Percentiles rank a stretch among this genome's conserved stretches.
These are phyloP conservation scores for Metschnikowia bowlesiae DNA, from an alignment of 805 yeast species.

Conservation along the genomic window DNA sequence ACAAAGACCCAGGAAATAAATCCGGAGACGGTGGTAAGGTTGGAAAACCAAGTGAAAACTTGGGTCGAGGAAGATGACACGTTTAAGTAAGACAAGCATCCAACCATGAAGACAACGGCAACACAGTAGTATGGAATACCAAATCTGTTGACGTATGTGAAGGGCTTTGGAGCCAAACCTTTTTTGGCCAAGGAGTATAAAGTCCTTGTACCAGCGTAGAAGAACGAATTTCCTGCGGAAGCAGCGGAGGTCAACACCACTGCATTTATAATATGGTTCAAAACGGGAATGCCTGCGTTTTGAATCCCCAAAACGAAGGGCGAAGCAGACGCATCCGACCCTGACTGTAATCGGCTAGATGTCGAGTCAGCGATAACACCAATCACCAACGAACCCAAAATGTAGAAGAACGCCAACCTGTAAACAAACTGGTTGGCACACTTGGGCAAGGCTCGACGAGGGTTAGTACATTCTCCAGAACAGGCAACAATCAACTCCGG, in stretches of 20 bases:
- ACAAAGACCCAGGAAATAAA: conserved; percentile 60
- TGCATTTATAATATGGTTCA: conserved; percentile 78
- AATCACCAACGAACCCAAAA: conserved; percentile 37
- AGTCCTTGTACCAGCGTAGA: conserved; percentile 18
- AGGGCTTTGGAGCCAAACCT: conserved; percentile 16
- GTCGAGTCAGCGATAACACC: conserved; percentile 34
- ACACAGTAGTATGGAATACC: conserved; percentile 43
- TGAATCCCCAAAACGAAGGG: conserved; percentile 85
- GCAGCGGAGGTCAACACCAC: conserved; percentile 63
- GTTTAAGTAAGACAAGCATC: conserved; percentile 51
- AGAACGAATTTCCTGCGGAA: conserved; percentile 24
- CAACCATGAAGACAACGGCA: conserved; percentile 29
- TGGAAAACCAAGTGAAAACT: conserved; percentile 63
- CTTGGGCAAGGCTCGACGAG: conserved; percentile 57
- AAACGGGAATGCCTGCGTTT: conserved; percentile 54
- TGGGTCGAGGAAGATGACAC: conserved; percentile 47
- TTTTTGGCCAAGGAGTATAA: conserved; percentile 16
- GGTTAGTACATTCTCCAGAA: conserved; percentile 56
- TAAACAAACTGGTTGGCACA: conserved; percentile 58
- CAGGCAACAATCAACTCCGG: conserved; percentile 56
- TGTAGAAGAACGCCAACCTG: conserved; percentile 41
- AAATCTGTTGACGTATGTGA: conserved; percentile 28
- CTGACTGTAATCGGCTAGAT: conserved; percentile 21
- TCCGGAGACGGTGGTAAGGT: conserved; percentile 63
- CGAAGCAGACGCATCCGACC: conserved; percentile 54